These are phyloP conservation scores for Crithidia brevicula DNA, from an alignment of 208 protist genomes.

Conservation along the genomic window DNA sequence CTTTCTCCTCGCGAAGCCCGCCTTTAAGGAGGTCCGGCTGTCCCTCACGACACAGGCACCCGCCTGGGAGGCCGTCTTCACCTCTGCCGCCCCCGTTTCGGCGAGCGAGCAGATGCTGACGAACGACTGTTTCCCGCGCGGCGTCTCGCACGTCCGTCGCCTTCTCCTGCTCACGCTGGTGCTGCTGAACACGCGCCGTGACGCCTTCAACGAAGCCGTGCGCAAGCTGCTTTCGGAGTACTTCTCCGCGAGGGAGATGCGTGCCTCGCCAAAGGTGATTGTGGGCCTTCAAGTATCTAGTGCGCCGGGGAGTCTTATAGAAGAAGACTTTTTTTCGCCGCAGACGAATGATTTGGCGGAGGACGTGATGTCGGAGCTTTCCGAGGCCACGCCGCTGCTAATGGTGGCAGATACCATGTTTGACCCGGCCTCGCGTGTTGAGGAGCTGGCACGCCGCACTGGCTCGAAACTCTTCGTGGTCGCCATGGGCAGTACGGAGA, in stretches of 20 bases:
- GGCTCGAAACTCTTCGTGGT: constrained; percentile 67
- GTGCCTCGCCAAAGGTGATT: constrained; percentile 7
- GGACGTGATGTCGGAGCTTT: constrained; percentile 61
- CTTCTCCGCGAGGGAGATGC: constrained; percentile 58
- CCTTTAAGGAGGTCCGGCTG: constrained; percentile 66
- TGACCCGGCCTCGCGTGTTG: constrained; percentile 94
- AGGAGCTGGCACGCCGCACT: constrained; percentile 81
- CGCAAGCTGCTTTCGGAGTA: constrained; percentile 60
- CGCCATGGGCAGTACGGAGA: constrained; percentile 97
- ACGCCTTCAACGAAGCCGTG: constrained; percentile 74
- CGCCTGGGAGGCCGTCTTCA: constrained; percentile 67
- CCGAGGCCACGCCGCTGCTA: constrained; percentile 77
- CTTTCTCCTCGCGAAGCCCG: constrained; percentile 51
- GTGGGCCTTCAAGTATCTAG: neutral
- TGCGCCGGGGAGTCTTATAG: neutral
- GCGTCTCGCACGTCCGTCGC: constrained; percentile 42
- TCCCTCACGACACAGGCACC: constrained; percentile 46
- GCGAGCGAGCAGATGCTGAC: constrained; percentile 43
- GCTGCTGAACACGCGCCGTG: constrained; percentile 76
- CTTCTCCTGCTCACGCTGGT: constrained; percentile 67
- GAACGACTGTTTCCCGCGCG: constrained; percentile 39
- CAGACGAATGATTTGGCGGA: constrained; percentile 54
- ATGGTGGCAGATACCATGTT: constrained; percentile 91
- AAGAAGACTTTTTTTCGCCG: constrained; percentile 57
- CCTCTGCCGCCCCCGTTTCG: constrained; percentile 41